phyloP scores from a whole-genome alignment of 2,329 filamentous ascomycete genomes.

The Pestalotiopsis sp. region DNA sequence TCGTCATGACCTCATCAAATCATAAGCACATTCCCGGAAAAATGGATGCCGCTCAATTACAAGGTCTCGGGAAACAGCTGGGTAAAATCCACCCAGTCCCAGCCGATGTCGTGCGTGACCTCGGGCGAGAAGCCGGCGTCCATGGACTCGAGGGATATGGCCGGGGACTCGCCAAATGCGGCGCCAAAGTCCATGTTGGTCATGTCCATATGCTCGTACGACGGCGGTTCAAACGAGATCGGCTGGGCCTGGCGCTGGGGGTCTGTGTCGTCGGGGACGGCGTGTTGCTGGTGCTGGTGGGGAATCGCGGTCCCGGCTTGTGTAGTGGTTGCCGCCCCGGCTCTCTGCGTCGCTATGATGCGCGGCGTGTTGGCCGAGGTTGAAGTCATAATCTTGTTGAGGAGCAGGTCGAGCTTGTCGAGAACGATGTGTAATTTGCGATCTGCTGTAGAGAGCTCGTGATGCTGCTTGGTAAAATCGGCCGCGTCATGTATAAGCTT shows the following conservation, averaged over 20 bases:
- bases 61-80: constrained; percentile 10
- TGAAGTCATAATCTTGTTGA: not conserved
- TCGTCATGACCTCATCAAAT: not conserved
- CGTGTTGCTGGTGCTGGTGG: not conserved
- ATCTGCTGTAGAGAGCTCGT: constrained; percentile 4
- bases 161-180: constrained; percentile 1
- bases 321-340: not conserved
- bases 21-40: not conserved
- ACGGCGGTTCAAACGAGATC: not conserved
- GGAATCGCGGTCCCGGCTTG: not conserved
- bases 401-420: not conserved
- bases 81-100: constrained; percentile 17
- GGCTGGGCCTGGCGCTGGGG: not conserved
- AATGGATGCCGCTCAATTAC: not conserved
- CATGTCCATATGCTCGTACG: not conserved
- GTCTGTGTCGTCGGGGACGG: not conserved
- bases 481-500: constrained; percentile 17
- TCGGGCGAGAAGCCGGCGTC: constrained; percentile 7
- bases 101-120: constrained; percentile 10
- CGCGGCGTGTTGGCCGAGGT: not conserved
- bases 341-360: not conserved
- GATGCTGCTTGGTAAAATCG: constrained; percentile 15
- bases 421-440: constrained; percentile 10
- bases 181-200: constrained; percentile 1
- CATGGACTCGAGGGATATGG: not conserved